Percentiles rank a stretch among this genome's conserved stretches.
Conservation (phyloP, 768 basidiomycete species). For the Mycena belliarum region DNA sequence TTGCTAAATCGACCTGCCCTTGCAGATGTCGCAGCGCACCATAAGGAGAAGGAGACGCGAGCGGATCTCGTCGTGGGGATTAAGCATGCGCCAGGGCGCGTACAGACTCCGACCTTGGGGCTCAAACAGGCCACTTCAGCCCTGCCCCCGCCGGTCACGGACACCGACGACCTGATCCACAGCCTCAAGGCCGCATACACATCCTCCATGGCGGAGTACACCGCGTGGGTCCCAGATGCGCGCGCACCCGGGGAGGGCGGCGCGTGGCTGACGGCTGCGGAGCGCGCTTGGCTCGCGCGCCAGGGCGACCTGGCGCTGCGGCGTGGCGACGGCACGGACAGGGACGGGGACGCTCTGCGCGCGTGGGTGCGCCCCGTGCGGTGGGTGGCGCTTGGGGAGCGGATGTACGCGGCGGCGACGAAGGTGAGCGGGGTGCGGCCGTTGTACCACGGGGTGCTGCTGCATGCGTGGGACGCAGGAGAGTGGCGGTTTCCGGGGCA, state of each 20-base stretch:
- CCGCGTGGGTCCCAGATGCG: constrained; percentile 4
- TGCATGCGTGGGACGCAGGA: constrained; percentile 9
- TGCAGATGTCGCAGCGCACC: too few species aligned
- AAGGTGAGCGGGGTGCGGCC: neutral
- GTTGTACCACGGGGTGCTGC: constrained; percentile 7
- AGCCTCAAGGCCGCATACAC: neutral
- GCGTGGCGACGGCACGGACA: neutral
- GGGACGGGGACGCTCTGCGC: too few species aligned
- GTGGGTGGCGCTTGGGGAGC: neutral
- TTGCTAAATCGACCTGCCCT: too few species aligned
- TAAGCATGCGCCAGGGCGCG: too few species aligned
- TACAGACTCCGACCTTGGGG: too few species aligned
- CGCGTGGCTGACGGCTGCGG: neutral
- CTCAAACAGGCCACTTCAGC: too few species aligned
- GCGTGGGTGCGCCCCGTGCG: neutral
- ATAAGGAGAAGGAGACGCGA: too few species aligned
- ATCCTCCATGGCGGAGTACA: neutral
- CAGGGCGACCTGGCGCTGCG: constrained; percentile 2
- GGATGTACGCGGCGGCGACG: neutral
- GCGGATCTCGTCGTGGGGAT: too few species aligned
- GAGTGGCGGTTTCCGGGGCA: constrained; percentile 11
- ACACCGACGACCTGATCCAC: neutral
- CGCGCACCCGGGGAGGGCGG: too few species aligned
- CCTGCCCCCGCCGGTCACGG: too few species aligned
- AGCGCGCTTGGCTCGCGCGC: constrained; percentile 10